Evolutionary conservation across 495 filamentous ascomycete species (phyloP).

Genomic region (Hypoxylon trugodes): DNA sequence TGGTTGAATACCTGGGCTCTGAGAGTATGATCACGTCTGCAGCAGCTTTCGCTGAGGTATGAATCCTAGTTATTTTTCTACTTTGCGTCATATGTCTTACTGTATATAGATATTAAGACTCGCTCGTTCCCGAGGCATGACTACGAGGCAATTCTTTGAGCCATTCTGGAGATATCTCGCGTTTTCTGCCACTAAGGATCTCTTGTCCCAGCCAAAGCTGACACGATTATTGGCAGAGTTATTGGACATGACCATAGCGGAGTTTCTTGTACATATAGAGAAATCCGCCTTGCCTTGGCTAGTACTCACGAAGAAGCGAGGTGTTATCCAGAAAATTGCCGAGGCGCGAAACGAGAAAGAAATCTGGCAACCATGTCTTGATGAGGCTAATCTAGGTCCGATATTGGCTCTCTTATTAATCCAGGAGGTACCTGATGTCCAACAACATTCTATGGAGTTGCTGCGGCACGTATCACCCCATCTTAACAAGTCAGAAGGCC

Average conservation of each 20-base stretch:
- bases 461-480: constrained; percentile 71
- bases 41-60: constrained; percentile 81
- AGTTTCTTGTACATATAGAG: constrained; percentile 82
- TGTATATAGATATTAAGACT: constrained; percentile 62
- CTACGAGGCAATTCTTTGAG: constrained; percentile 71
- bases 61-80: not conserved
- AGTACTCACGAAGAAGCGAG: constrained; percentile 76
- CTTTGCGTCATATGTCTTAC: not conserved
- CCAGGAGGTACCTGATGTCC: constrained; percentile 72
- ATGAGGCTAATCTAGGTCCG: constrained; percentile 74
- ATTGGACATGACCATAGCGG: constrained; percentile 72
- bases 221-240: constrained; percentile 82
- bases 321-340: constrained; percentile 82
- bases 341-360: constrained; percentile 68
- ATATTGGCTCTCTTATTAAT: constrained; percentile 82
- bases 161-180: constrained; percentile 90
- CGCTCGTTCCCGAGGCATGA: constrained; percentile 66
- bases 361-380: constrained; percentile 51
- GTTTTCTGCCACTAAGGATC: constrained; percentile 78
- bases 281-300: constrained; percentile 83
- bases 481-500: constrained; percentile 67
- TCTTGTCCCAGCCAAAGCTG: constrained; percentile 81
- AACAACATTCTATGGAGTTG: constrained; percentile 71
- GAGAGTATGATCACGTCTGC: constrained; percentile 80
- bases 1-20: constrained; percentile 88